Percentiles rank a stretch among this genome's conserved stretches.
Conservation (phyloP, 1,284 basidiomycete species). For the Thelephora terrestris region DNA sequence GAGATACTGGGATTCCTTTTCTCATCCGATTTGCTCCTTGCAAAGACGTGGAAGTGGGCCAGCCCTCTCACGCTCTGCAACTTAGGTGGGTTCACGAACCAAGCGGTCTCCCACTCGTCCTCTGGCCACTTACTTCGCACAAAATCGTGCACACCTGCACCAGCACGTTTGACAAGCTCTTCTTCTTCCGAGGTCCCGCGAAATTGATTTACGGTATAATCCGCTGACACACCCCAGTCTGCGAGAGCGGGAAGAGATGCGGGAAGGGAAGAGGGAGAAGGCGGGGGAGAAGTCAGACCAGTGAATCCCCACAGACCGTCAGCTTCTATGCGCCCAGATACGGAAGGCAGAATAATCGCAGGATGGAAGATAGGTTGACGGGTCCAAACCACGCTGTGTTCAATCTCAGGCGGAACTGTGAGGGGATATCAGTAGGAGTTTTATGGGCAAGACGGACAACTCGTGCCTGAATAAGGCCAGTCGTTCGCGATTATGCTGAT, state of each 20-base stretch:
- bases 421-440: slow-evolving; percentile 1
- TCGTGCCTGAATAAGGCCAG: slow-evolving; percentile 72
- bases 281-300: slow-evolving; percentile 44
- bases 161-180: slow-evolving; percentile 37
- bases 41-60: slow-evolving; percentile 76
- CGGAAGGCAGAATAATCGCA: slow-evolving; percentile 27
- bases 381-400: slow-evolving; percentile 71
- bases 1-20: slow-evolving; percentile 11
- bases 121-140: slow-evolving; percentile 56
- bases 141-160: slow-evolving; percentile 49
- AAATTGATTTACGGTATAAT: slow-evolving; percentile 41
- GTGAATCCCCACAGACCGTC: slow-evolving; percentile 76
- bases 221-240: slow-evolving; percentile 60
- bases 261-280: slow-evolving; percentile 51
- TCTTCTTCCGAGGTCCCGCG: slow-evolving; percentile 43
- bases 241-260: slow-evolving; percentile 47
- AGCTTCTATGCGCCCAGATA: slow-evolving; percentile 46
- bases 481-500: slow-evolving; percentile 72
- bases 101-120: slow-evolving; percentile 69
- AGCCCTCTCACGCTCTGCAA: slow-evolving; percentile 70
- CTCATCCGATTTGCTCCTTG: slow-evolving; percentile 35
- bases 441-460: slow-evolving; percentile 1
- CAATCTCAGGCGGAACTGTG: slow-evolving; percentile 59
- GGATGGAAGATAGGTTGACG: slow-evolving; percentile 57
- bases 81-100: slow-evolving; percentile 80